phyloP scores from a whole-genome alignment of 1,284 basidiomycete species.

The Melampsora larici-populina region DNA sequence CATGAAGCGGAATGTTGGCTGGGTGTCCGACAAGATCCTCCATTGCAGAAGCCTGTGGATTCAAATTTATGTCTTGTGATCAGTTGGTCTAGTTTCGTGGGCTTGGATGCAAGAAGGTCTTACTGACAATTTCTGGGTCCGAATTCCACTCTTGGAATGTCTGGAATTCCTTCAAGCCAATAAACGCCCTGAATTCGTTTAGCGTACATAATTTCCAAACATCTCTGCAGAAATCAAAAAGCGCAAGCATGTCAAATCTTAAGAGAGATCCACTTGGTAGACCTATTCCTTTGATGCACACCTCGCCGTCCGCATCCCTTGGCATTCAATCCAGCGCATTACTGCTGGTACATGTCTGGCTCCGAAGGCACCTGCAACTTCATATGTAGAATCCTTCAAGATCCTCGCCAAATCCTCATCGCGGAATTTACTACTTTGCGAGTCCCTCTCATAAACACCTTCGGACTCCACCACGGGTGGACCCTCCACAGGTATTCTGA shows the following conservation, averaged over 20 bases:
- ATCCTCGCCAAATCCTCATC: slow-evolving; percentile 38
- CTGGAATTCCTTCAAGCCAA: slow-evolving; percentile 37
- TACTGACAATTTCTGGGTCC: slow-evolving; percentile 20
- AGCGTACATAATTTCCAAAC: slow-evolving; percentile 40
- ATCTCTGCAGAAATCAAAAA: slow-evolving; percentile 4
- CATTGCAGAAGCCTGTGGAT: slow-evolving; percentile 31
- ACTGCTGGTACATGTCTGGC: slow-evolving; percentile 24
- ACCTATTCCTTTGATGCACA: neutral
- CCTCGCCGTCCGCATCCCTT: slow-evolving; percentile 42
- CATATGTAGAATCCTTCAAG: slow-evolving; percentile 30
- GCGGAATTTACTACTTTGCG: slow-evolving; percentile 23
- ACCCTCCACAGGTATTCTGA: neutral
- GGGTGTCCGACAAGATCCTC: slow-evolving; percentile 41
- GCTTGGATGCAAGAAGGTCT: neutral
- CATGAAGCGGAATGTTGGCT: slow-evolving; percentile 38
- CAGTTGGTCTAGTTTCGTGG: neutral
- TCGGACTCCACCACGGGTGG: slow-evolving; percentile 7
- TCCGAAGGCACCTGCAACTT: slow-evolving; percentile 39
- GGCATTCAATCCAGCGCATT: slow-evolving; percentile 37
- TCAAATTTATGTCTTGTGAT: neutral
- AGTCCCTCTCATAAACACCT: slow-evolving; percentile 34
- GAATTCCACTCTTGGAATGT: slow-evolving; percentile 43
- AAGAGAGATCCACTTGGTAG: neutral
- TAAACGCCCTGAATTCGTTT: slow-evolving; percentile 34
- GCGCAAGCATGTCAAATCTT: neutral